Conservation (phyloP, 2,329 filamentous ascomycete species). For the Talaromyces marneffei region DNA sequence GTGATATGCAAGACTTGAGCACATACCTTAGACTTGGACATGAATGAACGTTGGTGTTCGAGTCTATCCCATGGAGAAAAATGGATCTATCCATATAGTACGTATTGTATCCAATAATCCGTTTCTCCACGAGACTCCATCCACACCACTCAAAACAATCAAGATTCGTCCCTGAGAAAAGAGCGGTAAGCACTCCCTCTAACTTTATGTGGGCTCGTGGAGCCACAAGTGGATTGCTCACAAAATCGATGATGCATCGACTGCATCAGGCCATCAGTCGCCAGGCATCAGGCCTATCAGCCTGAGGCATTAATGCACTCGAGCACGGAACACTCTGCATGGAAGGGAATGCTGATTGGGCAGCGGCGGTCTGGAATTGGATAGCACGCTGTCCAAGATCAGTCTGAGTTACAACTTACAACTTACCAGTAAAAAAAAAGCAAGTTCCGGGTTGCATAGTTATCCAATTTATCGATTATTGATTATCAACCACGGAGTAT, state of each 20-base stretch:
- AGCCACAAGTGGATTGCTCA: not conserved
- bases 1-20: not conserved
- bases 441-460: not conserved
- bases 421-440: not conserved
- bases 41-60: not conserved
- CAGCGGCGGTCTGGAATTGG: not conserved
- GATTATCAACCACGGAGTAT: not conserved
- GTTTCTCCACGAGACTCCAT: not conserved
- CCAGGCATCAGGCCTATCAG: not conserved
- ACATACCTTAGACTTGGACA: too few relatives aligned
- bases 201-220: not conserved
- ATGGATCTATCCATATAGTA: not conserved
- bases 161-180: not conserved
- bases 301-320: constrained; percentile 1
- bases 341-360: not conserved
- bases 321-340: not conserved
- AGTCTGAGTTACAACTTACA: too few relatives aligned
- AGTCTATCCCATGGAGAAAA: not conserved
- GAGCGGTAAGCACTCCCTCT: not conserved
- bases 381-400: not conserved
- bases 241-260: constrained; percentile 4
- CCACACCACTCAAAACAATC: not conserved
- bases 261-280: not conserved
- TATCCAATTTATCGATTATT: not conserved
- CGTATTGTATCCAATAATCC: not conserved